These are phyloP conservation scores for Anthracocystis setariae DNA, from an alignment of 1,284 basidiomycete species.

Conservation along the genomic window DNA sequence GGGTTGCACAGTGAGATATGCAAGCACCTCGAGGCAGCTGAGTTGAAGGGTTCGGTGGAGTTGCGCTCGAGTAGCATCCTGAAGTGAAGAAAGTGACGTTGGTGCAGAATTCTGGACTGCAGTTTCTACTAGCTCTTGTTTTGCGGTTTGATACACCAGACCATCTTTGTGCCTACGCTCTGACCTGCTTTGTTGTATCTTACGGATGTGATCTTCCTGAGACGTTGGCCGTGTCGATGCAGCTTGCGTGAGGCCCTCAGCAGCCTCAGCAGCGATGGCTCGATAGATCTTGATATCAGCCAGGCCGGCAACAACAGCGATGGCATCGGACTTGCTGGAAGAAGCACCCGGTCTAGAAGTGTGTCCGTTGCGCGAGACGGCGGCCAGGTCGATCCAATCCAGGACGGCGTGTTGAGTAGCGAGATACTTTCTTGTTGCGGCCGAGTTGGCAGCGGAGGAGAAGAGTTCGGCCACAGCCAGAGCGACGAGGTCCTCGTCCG, in stretches of 20 bases:
- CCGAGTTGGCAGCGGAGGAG: conserved; percentile 34
- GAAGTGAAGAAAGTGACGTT: not conserved
- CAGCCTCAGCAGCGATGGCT: conserved; percentile 18
- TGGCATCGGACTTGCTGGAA: conserved; percentile 11
- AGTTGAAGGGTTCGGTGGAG: conserved; percentile 15
- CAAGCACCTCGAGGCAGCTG: conserved; percentile 53
- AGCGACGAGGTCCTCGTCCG: conserved; percentile 24
- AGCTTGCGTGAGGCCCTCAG: conserved; percentile 22
- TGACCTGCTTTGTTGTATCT: conserved; percentile 15
- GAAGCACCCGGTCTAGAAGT: not conserved
- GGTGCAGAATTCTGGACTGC: not conserved
- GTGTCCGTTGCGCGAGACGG: conserved; percentile 11
- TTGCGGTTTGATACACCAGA: conserved; percentile 14
- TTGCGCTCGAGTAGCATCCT: conserved; percentile 3
- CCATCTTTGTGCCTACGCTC: conserved; percentile 32
- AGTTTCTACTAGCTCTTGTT: conserved; percentile 10
- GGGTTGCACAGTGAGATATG: conserved; percentile 53
- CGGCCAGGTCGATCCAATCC: conserved; percentile 41
- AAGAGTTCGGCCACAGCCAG: conserved; percentile 37
- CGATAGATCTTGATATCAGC: conserved; percentile 33
- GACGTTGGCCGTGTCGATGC: conserved; percentile 29
- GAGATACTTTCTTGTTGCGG: conserved; percentile 28
- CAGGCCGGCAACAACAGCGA: conserved; percentile 36
- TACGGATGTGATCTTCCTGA: conserved; percentile 22
- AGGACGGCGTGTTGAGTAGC: conserved; percentile 34